Base-by-base conservation (phyloP, 345 rosid species). In the Angophora floribunda region DNA sequence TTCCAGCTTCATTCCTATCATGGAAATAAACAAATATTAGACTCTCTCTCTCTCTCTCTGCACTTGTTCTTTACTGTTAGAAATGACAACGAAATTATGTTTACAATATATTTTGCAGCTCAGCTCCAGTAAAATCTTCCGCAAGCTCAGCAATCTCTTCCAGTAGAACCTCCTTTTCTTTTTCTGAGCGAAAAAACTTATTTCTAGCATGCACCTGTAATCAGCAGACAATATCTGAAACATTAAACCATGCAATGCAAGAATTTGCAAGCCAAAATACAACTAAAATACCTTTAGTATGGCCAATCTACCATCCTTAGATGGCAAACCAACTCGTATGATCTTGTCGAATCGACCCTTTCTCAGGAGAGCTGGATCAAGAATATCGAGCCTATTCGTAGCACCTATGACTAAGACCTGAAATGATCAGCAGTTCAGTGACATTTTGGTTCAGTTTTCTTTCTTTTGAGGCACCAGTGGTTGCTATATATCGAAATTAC, bases 311-410 rank as follows among this genome's bases (percentile, higher is more conserved):
- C 99, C 99, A 91, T 96, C 98, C 90, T 95, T 95, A 7, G 98
- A 96, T 75, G 99, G 99, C 92, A 96, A 93, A 90, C 99, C 99
- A 91, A 97, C 99, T 91, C 99, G 92, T 84, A 97, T 94, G 55
- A 96, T 96, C 92, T 96, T 97, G 92, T 97, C 99, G 85, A 97
- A 97, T 85, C 99, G 99, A 55, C 99, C 99, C 93, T 97, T 97
- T 90, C 99, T 96, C 90, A 97, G 90, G 17, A 97, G 97, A 86
- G 99, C 99, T 65, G 98, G 98, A 94, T 97, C 99, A 87, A 97
- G 97, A 87, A 95, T 96, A 91, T 97, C 99, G 91, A 96, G 93
- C 88, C 99, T 96, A 92, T 97, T 96, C 85, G 99, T 96, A 88
- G 99, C 99, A 89, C 99, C 99, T 75, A 97, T 97, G 90, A 97